These are phyloP conservation scores for Plasmodium fragile DNA, from an alignment of 169 alveolate species.

Conservation along the genomic window DNA sequence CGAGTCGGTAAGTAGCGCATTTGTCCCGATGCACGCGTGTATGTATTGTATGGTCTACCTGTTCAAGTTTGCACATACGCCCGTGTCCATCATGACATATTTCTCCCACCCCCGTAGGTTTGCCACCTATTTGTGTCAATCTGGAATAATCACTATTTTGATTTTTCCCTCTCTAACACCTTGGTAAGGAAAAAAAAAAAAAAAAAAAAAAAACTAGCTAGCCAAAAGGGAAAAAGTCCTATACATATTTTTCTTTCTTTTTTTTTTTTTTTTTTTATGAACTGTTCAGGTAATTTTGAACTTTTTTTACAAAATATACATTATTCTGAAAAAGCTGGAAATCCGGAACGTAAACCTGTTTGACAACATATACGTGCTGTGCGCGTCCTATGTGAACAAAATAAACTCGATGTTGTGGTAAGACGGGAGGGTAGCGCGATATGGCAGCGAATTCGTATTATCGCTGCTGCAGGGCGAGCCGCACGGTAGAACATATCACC, in stretches of 20 bases:
- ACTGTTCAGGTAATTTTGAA: conserved; percentile 57
- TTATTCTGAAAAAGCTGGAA: conserved; percentile 56
- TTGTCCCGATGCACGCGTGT: not conserved
- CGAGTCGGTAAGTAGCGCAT: conserved; percentile 32
- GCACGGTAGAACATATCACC: not conserved
- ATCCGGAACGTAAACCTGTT: conserved; percentile 67
- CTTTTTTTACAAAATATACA: conserved; percentile 65
- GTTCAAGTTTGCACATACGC: not conserved
- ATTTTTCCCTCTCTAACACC: conserved; percentile 64
- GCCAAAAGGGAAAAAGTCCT: conserved; percentile 12
- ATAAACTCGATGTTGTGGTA: conserved; percentile 74
- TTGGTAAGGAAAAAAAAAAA: conserved; percentile 38
- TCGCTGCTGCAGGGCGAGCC: not conserved
- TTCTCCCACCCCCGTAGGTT: conserved; percentile 23
- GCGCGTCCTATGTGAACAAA: conserved; percentile 72
- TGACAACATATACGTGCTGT: conserved; percentile 62
- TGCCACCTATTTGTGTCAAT: conserved; percentile 32
- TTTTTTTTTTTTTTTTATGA: conserved; percentile 15
- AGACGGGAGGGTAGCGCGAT: not conserved
- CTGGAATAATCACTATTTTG: conserved; percentile 69
- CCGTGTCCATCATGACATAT: not conserved
- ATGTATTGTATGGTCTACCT: not conserved
- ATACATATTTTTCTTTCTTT: not conserved
- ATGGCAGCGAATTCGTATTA: not conserved
- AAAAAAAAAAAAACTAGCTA: conserved; percentile 20